These are phyloP conservation scores for Annulohypoxylon maeteangense DNA, from an alignment of 495 filamentous ascomycete species.

Conservation along the genomic window DNA sequence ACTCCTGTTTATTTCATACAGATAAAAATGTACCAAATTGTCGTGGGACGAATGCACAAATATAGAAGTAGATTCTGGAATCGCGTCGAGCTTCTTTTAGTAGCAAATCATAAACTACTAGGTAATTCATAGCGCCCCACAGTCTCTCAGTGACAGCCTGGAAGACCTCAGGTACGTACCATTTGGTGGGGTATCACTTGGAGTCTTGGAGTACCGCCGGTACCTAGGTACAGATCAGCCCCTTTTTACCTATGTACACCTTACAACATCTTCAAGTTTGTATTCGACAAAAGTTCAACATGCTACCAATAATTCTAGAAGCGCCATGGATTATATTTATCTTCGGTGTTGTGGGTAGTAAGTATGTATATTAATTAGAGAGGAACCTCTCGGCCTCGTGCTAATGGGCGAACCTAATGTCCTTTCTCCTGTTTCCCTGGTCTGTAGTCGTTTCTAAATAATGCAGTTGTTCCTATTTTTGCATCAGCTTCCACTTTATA, in stretches of 20 bases:
- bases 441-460: slow-evolving; percentile 38
- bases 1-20: neutral
- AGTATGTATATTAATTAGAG: neutral
- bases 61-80: slow-evolving; percentile 38
- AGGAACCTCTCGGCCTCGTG: neutral
- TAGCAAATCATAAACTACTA: slow-evolving; percentile 2
- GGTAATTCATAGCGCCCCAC: slow-evolving; percentile 32
- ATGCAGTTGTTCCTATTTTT: slow-evolving; percentile 25
- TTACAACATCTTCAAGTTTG: neutral
- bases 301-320: neutral
- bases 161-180: slow-evolving; percentile 3
- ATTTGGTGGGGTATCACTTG: slow-evolving; percentile 15
- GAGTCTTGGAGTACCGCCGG: neutral
- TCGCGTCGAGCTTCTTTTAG: slow-evolving; percentile 33
- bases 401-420: slow-evolving; percentile 38
- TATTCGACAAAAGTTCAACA: no score
- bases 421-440: slow-evolving; percentile 37
- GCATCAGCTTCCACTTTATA: neutral
- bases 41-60: slow-evolving; percentile 17
- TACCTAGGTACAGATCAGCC: neutral
- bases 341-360: slow-evolving; percentile 24
- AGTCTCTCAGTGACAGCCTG: slow-evolving; percentile 1
- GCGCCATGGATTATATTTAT: slow-evolving; percentile 3
- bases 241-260: neutral
- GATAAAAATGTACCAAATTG: slow-evolving; percentile 48